Evolutionary conservation across 2,329 filamentous ascomycete species (phyloP), one percentile per base, ranked within the genome.

Genomic region (Fusarium sp.): DNA sequence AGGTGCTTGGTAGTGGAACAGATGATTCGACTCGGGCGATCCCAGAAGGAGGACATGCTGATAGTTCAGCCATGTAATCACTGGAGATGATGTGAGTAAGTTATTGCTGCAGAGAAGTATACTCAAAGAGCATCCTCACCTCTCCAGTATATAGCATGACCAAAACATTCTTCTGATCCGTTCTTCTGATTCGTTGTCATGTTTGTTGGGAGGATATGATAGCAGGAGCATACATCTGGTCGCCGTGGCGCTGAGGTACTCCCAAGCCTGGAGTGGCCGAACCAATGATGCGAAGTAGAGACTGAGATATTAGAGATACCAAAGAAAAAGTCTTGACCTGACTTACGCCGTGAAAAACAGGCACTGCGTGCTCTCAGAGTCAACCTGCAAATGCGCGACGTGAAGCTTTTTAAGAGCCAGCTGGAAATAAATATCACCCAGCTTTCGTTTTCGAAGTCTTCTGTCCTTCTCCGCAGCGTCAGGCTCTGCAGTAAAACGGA

Each of bases 101-200:
- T 9, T 9, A 6, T 9, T 25, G 3, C 25, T 9, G 5, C 25
- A 25, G 25, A 33, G 3, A 4, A 17, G 8, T 4, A 2, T 11
- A 3, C 15, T 6, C 14, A 8, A 6, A 4, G 11, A 3, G 3
- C 4, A 3, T 6, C 0, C 1, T 20, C 37, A 81, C 83, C 82
- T 84, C 70, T 86, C 84, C 0, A 86, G 76, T 13, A 86, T 83
- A 54, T 85, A 86, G 57, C 84, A 85, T 0, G 84, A 82, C 84
- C 84, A 86, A 62, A 86, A 86, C 51, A 85, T 85, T 2, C 84
- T 76, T 15, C 81, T 75, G 1, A 84, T 80, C 4, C 83, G 81
- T 66, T 86, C 83, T 36, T 80, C 75, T 5, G 83, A 80, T 60
- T 84, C 79, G 0, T 70, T 64, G 0, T 74, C 74, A 29, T 78